Evolutionary conservation across 768 basidiomycete genomes (phyloP).

Genomic region (Termitomyces sp.): DNA sequence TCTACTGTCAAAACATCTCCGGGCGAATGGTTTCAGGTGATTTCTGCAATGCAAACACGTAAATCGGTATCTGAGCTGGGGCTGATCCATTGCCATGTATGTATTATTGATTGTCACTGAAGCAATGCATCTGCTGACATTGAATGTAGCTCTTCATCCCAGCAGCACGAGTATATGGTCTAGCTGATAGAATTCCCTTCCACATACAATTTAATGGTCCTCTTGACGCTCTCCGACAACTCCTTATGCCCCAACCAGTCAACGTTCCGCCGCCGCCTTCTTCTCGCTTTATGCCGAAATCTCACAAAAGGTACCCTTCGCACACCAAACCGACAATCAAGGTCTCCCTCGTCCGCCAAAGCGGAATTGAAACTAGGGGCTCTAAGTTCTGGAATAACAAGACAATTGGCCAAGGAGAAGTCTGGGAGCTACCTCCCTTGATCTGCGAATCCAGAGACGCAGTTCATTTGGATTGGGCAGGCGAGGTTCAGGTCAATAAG

Average conservation of each 20-base stretch:
- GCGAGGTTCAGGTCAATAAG: slow-evolving; percentile 41
- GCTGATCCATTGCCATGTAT: slow-evolving; percentile 51
- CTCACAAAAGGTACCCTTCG: slow-evolving; percentile 7
- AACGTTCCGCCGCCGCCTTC: slow-evolving; percentile 15
- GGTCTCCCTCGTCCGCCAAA: slow-evolving; percentile 56
- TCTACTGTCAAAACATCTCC: slow-evolving; percentile 59
- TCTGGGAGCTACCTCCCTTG: slow-evolving; percentile 44
- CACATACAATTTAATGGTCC: slow-evolving; percentile 62
- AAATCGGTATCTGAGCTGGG: slow-evolving; percentile 27
- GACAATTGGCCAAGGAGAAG: slow-evolving; percentile 47
- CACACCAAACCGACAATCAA: slow-evolving; percentile 31
- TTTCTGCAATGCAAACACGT: slow-evolving; percentile 40
- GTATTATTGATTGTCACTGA: slow-evolving; percentile 17
- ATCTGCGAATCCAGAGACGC: slow-evolving; percentile 18
- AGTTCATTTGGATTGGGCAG: slow-evolving; percentile 60
- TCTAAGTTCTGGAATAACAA: slow-evolving; percentile 36
- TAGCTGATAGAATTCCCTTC: slow-evolving; percentile 60
- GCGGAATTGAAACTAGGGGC: slow-evolving; percentile 33
- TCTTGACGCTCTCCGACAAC: slow-evolving; percentile 43
- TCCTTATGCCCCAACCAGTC: slow-evolving; percentile 31
- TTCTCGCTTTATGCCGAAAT: slow-evolving; percentile 19
- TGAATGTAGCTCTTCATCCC: slow-evolving; percentile 42
- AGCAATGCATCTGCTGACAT: not conserved
- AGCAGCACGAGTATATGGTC: slow-evolving; percentile 51
- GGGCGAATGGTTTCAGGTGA: slow-evolving; percentile 63